Evolutionary conservation across 2,329 filamentous ascomycete species (phyloP), one percentile per base, ranked within the genome.

Genomic region (Phaeosphaeria sp.): DNA sequence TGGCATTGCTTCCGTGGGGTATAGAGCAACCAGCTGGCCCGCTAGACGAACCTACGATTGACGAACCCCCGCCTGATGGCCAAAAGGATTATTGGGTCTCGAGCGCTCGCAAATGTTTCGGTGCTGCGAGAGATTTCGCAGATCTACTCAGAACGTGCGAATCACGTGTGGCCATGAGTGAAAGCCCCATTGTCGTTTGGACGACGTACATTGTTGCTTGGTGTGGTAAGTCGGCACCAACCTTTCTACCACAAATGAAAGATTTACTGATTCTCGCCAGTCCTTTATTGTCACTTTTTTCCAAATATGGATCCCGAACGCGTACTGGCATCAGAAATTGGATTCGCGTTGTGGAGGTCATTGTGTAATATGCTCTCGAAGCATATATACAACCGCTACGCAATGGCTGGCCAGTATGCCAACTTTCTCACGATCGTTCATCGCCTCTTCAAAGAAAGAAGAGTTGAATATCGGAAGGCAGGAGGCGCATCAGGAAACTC

Each of bases 101-200:
- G 13, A 88, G 85, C 63, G 87, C 89, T 3, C 81, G 84, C 39
- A 81, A 85, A 49, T 83, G 89, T 53, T 92, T 90, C 74, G 82
- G 80, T 56, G 83, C 88, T 2, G 86, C 86, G 6, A 81, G 82
- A 50, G 84, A 88, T 22, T 87, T 91, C 57, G 82, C 89, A 44
- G 84, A 90, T 53, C 78, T 92, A 25, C 83, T 90, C 17, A 81
- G 84, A 15, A 85, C 87, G 3, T 89, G 86, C 66, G 82, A 87
- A 55, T 79, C 85, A 53, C 83, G 82, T 72, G 82, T 85, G 53
- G 85, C 85, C 54, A 77, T 91, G 1, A 86, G 88, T 1, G 86
- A 91, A 73, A 91, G 89, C 1, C 87, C 89, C 0, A 82, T 91
- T 33, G 83, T 89, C 3, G 82, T 86, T 3, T 91, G 90, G 67